Conservation (phyloP, 768 basidiomycete species). For the Lanmaoa pseudosensibilis region DNA sequence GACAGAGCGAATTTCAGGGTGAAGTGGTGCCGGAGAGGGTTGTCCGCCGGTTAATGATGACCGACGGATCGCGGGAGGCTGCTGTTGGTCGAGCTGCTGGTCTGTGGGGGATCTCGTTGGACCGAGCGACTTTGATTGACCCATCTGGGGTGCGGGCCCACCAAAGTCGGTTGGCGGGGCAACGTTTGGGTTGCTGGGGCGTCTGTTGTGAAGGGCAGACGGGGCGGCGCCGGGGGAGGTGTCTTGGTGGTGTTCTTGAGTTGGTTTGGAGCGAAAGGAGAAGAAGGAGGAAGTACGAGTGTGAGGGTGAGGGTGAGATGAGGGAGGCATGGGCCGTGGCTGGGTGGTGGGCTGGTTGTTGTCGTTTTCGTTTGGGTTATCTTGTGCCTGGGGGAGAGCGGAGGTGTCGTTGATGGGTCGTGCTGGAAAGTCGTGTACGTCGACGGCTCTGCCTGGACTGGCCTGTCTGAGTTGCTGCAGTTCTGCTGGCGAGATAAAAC, state of each 20-base stretch:
- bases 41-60: slow-evolving; percentile 17
- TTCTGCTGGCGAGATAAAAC: slow-evolving; percentile 35
- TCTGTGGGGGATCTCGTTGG: slow-evolving; percentile 24
- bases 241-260: slow-evolving; percentile 18
- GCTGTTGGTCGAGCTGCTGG: slow-evolving; percentile 28
- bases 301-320: slow-evolving; percentile 45
- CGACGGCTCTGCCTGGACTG: slow-evolving; percentile 29
- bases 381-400: slow-evolving; percentile 14
- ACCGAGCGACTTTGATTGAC: slow-evolving; percentile 34
- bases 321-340: slow-evolving; percentile 28
- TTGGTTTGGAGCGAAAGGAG: slow-evolving; percentile 50
- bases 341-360: slow-evolving; percentile 15
- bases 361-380: slow-evolving; percentile 21
- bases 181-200: slow-evolving; percentile 15
- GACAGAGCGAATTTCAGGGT: slow-evolving; percentile 81
- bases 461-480: slow-evolving; percentile 36
- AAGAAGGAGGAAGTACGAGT: slow-evolving; percentile 66
- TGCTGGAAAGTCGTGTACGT: slow-evolving; percentile 37
- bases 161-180: slow-evolving; percentile 21
- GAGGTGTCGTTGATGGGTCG: slow-evolving; percentile 22
- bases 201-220: slow-evolving; percentile 15
- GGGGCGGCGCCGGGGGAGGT: slow-evolving; percentile 18
- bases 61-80: slow-evolving; percentile 15
- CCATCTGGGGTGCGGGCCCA: slow-evolving; percentile 31
- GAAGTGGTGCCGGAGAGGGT: slow-evolving; percentile 46